Conservation (phyloP, 1,284 basidiomycete genomes). For the Rhodotorula sp. region DNA sequence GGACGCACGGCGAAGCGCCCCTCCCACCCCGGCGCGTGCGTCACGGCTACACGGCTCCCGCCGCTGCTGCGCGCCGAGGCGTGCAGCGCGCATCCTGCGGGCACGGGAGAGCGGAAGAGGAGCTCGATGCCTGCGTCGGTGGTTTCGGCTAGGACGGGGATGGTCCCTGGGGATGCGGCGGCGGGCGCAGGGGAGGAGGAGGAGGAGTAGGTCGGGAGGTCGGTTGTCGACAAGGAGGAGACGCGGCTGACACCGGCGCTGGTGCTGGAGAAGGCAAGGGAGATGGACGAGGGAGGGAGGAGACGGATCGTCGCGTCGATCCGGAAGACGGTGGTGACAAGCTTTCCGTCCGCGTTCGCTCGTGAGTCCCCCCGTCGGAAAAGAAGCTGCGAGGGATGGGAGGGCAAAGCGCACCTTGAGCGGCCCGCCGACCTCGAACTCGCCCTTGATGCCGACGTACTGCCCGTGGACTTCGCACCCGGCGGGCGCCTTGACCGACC, state of each 20-base stretch:
- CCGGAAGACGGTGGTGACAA: constrained; percentile 20
- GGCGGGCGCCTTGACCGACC: not conserved
- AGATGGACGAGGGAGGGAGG: not conserved
- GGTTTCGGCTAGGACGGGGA: constrained; percentile 4
- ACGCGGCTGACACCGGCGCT: not conserved
- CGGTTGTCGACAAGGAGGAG: not conserved
- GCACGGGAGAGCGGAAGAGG: not conserved
- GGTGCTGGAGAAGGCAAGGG: not conserved
- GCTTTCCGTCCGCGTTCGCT: not conserved
- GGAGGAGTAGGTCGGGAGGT: constrained; percentile 4
- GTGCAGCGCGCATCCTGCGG: not conserved
- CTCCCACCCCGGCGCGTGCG: constrained; percentile 6
- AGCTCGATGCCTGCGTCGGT: constrained; percentile 9
- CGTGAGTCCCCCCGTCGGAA: not conserved
- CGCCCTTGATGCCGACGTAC: constrained; percentile 3
- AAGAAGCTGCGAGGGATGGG: not conserved
- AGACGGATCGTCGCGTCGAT: constrained; percentile 14
- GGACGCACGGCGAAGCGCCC: constrained; percentile 9
- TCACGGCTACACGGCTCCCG: not conserved
- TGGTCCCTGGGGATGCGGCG: not conserved
- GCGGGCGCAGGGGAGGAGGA: not conserved
- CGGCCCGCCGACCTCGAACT: constrained; percentile 4
- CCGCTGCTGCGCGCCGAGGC: constrained; percentile 5
- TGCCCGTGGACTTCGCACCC: constrained; percentile 4
- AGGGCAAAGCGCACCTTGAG: not conserved